Percentiles rank a stretch among this genome's conserved stretches.
These are phyloP conservation scores for Ophiostoma perfectum DNA, from an alignment of 2,329 filamentous ascomycete genomes.

Conservation along the genomic window DNA sequence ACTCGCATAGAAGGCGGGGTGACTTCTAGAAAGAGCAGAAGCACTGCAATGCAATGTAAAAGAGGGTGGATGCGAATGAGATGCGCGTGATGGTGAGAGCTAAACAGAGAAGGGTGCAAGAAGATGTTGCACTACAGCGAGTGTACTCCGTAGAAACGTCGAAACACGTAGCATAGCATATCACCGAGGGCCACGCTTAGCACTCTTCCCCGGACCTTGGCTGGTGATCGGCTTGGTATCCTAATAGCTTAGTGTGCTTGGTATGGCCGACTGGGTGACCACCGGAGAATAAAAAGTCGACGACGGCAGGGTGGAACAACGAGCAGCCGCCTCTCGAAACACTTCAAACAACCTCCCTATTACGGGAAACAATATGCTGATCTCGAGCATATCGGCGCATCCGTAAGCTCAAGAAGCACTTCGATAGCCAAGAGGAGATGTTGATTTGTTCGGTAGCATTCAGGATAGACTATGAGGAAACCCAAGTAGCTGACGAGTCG, in stretches of 20 bases:
- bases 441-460: too few relatives aligned
- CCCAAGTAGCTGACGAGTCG: too few relatives aligned
- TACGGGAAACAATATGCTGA: neutral
- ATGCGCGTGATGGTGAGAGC: too few relatives aligned
- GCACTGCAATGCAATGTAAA: neutral
- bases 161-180: neutral
- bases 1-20: neutral
- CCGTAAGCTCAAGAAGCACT: neutral
- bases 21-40: neutral
- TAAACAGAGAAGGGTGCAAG: neutral
- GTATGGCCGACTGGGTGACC: neutral
- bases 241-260: neutral
- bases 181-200: neutral
- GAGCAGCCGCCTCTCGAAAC: neutral
- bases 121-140: neutral
- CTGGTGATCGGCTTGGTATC: slow-evolving; percentile 7
- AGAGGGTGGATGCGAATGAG: neutral
- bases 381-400: neutral
- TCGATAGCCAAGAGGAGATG: too few relatives aligned
- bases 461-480: too few relatives aligned
- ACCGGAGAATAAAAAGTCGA: neutral
- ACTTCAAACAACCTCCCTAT: neutral
- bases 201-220: slow-evolving; percentile 3
- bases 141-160: too few relatives aligned
- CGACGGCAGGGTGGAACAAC: neutral